These are phyloP conservation scores for Trametes cingulata DNA, from an alignment of 768 basidiomycete species.

Conservation along the genomic window DNA sequence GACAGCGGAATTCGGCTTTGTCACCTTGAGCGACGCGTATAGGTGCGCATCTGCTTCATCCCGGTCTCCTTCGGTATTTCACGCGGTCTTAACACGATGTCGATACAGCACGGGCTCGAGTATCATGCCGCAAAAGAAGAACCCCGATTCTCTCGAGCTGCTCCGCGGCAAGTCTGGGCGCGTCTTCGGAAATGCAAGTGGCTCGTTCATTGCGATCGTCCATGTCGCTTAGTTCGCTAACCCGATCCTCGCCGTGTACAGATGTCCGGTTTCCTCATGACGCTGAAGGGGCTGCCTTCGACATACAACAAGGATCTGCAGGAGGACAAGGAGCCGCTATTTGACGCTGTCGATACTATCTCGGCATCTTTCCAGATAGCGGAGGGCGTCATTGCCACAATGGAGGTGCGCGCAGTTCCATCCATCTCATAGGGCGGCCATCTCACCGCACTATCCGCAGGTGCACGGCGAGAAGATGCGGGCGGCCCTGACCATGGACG, in stretches of 20 bases:
- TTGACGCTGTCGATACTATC: slow-evolving; percentile 89
- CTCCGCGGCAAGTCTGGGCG: slow-evolving; percentile 94
- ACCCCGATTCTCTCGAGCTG: slow-evolving; percentile 94
- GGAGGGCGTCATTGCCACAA: slow-evolving; percentile 90
- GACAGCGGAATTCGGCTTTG: slow-evolving; percentile 95
- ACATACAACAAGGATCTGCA: slow-evolving; percentile 99
- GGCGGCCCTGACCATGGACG: slow-evolving; percentile 91
- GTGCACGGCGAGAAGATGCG: slow-evolving; percentile 91
- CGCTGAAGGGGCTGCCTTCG: slow-evolving; percentile 93
- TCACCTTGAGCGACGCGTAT: slow-evolving; percentile 96
- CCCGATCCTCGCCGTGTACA: slow-evolving; percentile 33
- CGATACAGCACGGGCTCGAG: slow-evolving; percentile 87
- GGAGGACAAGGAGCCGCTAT: slow-evolving; percentile 97
- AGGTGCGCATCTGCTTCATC: slow-evolving; percentile 50
- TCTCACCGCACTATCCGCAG: slow-evolving; percentile 39
- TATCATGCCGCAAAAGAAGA: slow-evolving; percentile 99
- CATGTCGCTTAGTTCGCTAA: neutral
- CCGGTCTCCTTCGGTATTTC: neutral
- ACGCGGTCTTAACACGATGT: neutral
- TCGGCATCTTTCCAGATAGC: slow-evolving; percentile 88
- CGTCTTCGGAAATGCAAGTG: slow-evolving; percentile 83
- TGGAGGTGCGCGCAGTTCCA: slow-evolving; percentile 56
- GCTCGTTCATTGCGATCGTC: neutral
- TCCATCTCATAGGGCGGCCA: no score
- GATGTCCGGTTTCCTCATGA: slow-evolving; percentile 99